Base-by-base conservation (phyloP, 371 early-diverging fungal species). In the Coemansia sp. region DNA sequence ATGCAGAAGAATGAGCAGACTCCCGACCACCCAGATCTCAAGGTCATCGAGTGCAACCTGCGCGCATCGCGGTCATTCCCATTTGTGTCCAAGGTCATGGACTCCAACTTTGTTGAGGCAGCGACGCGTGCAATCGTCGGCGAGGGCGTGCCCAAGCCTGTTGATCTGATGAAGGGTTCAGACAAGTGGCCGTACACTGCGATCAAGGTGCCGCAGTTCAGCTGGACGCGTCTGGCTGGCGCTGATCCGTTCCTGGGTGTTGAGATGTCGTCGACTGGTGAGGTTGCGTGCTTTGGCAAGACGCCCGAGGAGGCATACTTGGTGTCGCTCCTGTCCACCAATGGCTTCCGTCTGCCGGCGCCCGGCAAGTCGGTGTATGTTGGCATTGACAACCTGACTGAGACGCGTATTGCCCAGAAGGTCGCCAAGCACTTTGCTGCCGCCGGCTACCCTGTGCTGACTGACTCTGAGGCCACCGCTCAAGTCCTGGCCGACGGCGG, bases 201-300 rank as follows among this genome's bases (percentile, higher is more conserved):
- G 14, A 87, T 95, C 75, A 97, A 97, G 84, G 94, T 92, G 22
- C 95, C 95, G 50, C 91, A 94, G 73, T 97, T 95, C 87, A 88
- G 89, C 37, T 97, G 92, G 90, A 92, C 92, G 54, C 92, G 97
- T 63, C 84, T 97, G 54, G 87, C 88, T 6, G 95, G 97, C 52
- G 95, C 97, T 29, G 97, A 97, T 76, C 95, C 97, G 42, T 86
- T 93, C 82, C 83, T 97, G 54, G 95, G 95, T 60, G 97, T 97
- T 48, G 97, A 97, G 78, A 97, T 97, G 95, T 91, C 95, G n/a
- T 93, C 94, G 8, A 97, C 97, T 1, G 97, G 97, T 66, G 97
- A 97, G 83, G 95, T 97, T 26, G 97, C 97, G 0, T 94, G 95
- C 83, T 97, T 97, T 67, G 97, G 97, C 31, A 82, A 85, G 22